Evolutionary conservation across 2,329 filamentous ascomycete species (phyloP).

Genomic region (Botryotinia calthae): DNA sequence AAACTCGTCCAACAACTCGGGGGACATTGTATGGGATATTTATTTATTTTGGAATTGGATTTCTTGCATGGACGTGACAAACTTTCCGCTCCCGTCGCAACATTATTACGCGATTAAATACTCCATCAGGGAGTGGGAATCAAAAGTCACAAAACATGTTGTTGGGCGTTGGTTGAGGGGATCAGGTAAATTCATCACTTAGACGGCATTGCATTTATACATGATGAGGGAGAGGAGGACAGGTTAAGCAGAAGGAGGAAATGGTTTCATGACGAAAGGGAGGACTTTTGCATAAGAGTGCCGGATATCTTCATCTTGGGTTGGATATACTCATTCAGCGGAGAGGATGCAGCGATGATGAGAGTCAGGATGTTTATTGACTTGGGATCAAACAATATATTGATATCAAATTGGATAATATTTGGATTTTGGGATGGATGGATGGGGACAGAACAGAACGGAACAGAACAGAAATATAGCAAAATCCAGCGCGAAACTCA

Average conservation of each 20-base stretch:
- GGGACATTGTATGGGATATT: constrained; percentile 80
- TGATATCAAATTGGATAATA: neutral
- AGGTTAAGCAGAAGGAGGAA: neutral
- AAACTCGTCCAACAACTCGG: constrained; percentile 83
- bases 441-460: neutral
- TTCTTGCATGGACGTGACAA: constrained; percentile 90
- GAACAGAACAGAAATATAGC: neutral
- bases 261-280: neutral
- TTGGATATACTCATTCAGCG: neutral
- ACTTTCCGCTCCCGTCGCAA: constrained; percentile 79
- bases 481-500: neutral
- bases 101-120: constrained; percentile 67
- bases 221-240: neutral
- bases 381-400: neutral
- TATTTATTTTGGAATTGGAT: constrained; percentile 94
- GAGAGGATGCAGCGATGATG: neutral
- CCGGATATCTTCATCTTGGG: neutral
- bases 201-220: constrained; percentile 34
- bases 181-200: constrained; percentile 27
- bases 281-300: neutral
- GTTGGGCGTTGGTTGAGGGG: constrained; percentile 28
- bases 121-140: neutral
- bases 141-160: constrained; percentile 19
- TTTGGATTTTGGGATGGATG: neutral
- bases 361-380: neutral